Evolutionary conservation across 768 basidiomycete species (phyloP).

Genomic region (Rhodocollybia butyracea): DNA sequence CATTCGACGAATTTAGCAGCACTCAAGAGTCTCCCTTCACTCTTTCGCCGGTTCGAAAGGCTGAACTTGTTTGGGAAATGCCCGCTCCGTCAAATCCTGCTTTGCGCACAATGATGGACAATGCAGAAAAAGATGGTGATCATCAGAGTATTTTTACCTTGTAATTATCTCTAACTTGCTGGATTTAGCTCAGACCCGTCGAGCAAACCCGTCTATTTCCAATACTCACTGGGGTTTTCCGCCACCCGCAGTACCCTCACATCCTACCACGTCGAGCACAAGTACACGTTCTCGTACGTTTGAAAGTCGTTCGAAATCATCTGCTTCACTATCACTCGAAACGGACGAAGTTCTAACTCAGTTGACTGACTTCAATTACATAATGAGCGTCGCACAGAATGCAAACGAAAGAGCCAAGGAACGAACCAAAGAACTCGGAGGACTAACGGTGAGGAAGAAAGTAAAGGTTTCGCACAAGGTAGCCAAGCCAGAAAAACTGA

Average conservation of each 20-base stretch:
- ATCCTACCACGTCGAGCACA: not conserved
- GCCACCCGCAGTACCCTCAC: not conserved
- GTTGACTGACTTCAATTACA: not conserved
- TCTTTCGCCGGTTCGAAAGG: not conserved
- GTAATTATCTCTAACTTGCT: not conserved
- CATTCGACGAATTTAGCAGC: slow-evolving; percentile 4
- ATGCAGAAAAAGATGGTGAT: not conserved
- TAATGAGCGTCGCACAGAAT: not conserved
- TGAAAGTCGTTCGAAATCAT: not conserved
- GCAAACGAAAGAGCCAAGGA: not conserved
- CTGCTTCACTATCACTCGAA: not conserved
- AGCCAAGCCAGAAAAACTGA: not conserved
- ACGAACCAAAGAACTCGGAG: not conserved
- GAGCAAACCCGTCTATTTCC: not conserved
- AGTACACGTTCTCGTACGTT: not conserved
- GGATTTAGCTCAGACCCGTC: not conserved
- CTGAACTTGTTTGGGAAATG: slow-evolving; percentile 3
- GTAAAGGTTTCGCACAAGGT: not conserved
- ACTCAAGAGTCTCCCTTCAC: not conserved
- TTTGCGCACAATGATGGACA: not conserved
- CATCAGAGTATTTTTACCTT: not conserved
- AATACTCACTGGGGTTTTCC: not conserved
- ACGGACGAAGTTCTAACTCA: not conserved
- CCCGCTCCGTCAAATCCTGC: slow-evolving; percentile 2
- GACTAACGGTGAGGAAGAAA: not conserved